Evolutionary conservation across 257 asterid species (phyloP).

Genomic region (Cruciata laevipes): DNA sequence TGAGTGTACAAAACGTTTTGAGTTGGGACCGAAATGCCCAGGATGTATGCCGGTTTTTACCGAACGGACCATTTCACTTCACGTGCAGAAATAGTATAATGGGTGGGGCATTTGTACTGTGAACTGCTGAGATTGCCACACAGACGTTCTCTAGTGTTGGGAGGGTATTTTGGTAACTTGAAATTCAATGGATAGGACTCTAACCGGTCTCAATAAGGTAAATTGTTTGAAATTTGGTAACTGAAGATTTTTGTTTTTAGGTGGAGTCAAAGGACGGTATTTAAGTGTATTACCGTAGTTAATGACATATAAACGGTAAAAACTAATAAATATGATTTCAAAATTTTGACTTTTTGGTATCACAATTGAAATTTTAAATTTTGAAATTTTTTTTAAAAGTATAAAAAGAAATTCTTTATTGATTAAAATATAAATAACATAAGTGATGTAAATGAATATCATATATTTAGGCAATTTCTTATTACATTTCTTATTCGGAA

Average conservation of each 20-base stretch:
- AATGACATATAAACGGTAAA: background rate
- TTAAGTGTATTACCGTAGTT: background rate
- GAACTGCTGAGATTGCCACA: background rate
- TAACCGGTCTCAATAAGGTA: background rate
- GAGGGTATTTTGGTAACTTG: constrained; percentile 12
- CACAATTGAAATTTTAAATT: too few species aligned
- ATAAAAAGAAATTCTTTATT: too few species aligned
- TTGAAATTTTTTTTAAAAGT: too few species aligned
- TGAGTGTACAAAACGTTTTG: background rate
- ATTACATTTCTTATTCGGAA: too few species aligned
- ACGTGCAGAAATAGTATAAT: constrained; percentile 7
- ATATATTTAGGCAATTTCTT: too few species aligned
- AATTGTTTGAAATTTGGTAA: background rate
- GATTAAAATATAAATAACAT: too few species aligned
- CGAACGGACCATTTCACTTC: background rate
- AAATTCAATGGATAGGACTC: constrained; percentile 10
- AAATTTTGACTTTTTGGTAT: too few species aligned
- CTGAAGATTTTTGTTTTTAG: background rate
- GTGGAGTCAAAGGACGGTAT: background rate
- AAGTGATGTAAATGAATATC: too few species aligned
- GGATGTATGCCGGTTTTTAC: background rate
- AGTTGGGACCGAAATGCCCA: constrained; percentile 19
- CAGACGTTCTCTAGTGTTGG: background rate
- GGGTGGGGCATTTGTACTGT: background rate
- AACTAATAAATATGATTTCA: too few species aligned